Conservation (phyloP, 1,139 yeast genomes). For the Diutina mesorugosa region DNA sequence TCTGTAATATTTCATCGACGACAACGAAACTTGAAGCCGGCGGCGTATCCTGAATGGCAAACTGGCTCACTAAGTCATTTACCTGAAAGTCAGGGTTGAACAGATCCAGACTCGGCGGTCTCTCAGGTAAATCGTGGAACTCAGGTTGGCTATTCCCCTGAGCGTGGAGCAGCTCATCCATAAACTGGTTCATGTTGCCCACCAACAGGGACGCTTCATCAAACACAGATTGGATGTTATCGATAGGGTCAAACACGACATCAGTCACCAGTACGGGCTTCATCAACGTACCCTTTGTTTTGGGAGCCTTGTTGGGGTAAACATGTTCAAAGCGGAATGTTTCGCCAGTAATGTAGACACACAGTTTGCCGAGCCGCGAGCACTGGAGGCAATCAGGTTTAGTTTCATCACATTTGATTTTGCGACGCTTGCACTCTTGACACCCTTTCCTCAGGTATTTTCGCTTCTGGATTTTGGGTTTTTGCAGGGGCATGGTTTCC, state of each 20-base stretch:
- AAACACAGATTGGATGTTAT: conserved; percentile 17
- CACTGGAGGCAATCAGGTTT: conserved; percentile 27
- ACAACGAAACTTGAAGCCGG: background rate
- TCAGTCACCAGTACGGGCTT: conserved; percentile 3
- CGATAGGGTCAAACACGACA: background rate
- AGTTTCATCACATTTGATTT: conserved; percentile 31
- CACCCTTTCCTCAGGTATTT: conserved; percentile 52
- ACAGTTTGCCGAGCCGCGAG: conserved; percentile 30
- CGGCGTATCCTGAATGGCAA: background rate
- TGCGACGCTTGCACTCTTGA: conserved; percentile 47
- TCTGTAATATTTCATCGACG: background rate
- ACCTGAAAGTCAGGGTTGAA: background rate
- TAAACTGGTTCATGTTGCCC: conserved; percentile 33
- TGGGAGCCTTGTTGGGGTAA: conserved; percentile 3
- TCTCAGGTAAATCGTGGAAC: background rate
- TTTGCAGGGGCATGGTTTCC: background rate
- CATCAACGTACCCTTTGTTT: conserved; percentile 14
- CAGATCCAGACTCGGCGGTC: background rate
- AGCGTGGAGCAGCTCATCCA: conserved; percentile 5
- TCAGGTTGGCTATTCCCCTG: background rate
- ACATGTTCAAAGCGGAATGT: background rate
- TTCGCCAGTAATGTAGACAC: conserved; percentile 20
- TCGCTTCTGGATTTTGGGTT: conserved; percentile 21
- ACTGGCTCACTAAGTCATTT: background rate
- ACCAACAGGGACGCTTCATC: conserved; percentile 40